Conservation (phyloP, 805 yeast genomes). For the Yarrowia sp. region DNA sequence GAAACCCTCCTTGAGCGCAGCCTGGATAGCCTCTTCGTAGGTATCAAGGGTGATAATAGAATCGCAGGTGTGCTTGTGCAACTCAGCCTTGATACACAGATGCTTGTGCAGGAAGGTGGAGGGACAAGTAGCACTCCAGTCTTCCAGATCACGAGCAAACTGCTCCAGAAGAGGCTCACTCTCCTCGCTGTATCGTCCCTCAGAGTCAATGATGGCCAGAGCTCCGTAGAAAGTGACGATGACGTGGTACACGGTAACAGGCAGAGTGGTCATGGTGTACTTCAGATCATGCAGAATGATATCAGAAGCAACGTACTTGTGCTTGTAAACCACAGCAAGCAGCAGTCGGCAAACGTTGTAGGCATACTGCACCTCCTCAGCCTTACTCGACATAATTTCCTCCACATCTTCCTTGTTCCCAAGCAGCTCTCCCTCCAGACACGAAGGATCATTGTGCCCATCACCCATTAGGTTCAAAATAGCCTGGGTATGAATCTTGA, state of each 20-base stretch:
- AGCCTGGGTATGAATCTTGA: conserved; percentile 43
- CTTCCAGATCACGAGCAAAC: conserved; percentile 47
- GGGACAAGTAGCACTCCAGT: conserved; percentile 53
- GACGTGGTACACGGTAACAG: conserved; percentile 45
- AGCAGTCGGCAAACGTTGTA: conserved; percentile 43
- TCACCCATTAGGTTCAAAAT: conserved; percentile 43
- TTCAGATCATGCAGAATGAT: conserved; percentile 43
- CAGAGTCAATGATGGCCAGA: conserved; percentile 46
- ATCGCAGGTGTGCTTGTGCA: conserved; percentile 45
- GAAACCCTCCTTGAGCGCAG: conserved; percentile 49
- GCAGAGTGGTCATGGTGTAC: conserved; percentile 42
- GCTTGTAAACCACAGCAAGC: conserved; percentile 44
- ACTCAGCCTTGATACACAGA: conserved; percentile 51
- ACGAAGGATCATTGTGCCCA: conserved; percentile 42
- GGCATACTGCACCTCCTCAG: conserved; percentile 43
- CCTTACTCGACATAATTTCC: conserved; percentile 39
- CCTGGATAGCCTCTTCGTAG: conserved; percentile 57
- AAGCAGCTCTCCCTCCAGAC: conserved; percentile 43
- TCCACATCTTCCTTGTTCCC: conserved; percentile 39
- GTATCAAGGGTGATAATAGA: conserved; percentile 54
- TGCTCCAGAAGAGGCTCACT: conserved; percentile 46
- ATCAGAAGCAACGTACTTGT: conserved; percentile 43
- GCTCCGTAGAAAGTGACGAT: conserved; percentile 45
- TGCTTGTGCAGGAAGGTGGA: conserved; percentile 53
- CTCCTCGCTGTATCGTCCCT: conserved; percentile 40